These are phyloP conservation scores for Amanita rimosa DNA, from an alignment of 768 basidiomycete genomes.

Conservation along the genomic window DNA sequence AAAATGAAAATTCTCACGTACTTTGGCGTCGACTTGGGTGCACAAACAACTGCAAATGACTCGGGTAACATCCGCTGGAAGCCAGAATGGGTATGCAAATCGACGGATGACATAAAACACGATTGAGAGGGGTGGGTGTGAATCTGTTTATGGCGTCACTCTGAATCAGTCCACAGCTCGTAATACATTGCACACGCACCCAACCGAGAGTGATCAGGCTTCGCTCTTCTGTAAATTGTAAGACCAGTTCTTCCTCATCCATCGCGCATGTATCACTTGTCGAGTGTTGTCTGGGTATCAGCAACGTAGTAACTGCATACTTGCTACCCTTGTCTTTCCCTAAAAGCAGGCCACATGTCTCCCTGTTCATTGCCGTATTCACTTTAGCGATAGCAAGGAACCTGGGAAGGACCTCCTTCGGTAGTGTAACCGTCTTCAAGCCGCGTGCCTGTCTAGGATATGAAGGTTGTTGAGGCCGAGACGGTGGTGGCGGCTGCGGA, in stretches of 20 bases:
- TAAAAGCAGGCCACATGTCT: constrained; percentile 81
- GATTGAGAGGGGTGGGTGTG: constrained; percentile 89
- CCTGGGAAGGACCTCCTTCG: constrained; percentile 58
- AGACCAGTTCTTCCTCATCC: constrained; percentile 80
- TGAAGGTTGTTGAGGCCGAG: constrained; percentile 7
- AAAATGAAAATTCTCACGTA: too few species aligned
- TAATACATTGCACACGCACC: constrained; percentile 43
- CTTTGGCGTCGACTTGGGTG: constrained; percentile 70
- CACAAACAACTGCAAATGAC: constrained; percentile 88
- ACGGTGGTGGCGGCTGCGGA: background rate
- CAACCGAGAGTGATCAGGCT: constrained; percentile 83
- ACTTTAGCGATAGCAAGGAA: constrained; percentile 70
- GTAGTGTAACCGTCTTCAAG: constrained; percentile 57
- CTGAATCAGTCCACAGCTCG: background rate
- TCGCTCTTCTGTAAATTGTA: constrained; percentile 76
- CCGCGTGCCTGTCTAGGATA: constrained; percentile 11
- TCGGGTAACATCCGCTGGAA: constrained; percentile 89
- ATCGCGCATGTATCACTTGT: constrained; percentile 90
- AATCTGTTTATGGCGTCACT: constrained; percentile 39
- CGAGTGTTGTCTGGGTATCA: constrained; percentile 84
- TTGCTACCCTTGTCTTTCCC: constrained; percentile 55
- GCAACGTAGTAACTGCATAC: constrained; percentile 65
- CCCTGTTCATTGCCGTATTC: constrained; percentile 69
- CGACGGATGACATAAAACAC: constrained; percentile 93
- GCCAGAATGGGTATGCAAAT: constrained; percentile 82